phyloP scores from a whole-genome alignment of 495 filamentous ascomycete species.

The Neurospora tetrasperma region DNA sequence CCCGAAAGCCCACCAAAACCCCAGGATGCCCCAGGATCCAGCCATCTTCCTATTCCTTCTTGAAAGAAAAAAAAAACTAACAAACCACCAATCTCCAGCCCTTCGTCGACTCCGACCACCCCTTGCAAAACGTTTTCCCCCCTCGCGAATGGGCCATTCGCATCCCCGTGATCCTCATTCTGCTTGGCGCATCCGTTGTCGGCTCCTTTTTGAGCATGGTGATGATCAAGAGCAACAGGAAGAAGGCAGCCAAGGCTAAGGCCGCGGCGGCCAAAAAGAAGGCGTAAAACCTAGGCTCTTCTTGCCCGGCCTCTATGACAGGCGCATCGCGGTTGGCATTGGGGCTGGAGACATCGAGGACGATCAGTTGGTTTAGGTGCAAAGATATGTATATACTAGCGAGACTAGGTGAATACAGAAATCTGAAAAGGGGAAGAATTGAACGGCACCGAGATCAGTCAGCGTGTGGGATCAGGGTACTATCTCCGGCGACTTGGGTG shows the following conservation, averaged over 20 bases:
- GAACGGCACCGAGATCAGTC: neutral
- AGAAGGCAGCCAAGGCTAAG: constrained; percentile 90
- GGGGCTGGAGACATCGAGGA: too few relatives aligned
- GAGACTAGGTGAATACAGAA: neutral
- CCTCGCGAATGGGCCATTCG: constrained; percentile 98
- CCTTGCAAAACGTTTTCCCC: constrained; percentile 89
- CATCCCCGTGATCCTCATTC: constrained; percentile 90
- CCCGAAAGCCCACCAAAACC: neutral
- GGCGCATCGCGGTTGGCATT: neutral
- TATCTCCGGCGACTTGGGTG: neutral
- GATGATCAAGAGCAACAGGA: constrained; percentile 97
- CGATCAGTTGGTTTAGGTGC: neutral
- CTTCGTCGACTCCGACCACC: constrained; percentile 91
- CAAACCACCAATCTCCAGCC: constrained; percentile 46
- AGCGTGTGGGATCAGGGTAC: neutral
- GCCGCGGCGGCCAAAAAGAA: constrained; percentile 49
- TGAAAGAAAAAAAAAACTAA: neutral
- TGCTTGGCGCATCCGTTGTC: constrained; percentile 86
- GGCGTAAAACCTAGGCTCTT: constrained; percentile 20
- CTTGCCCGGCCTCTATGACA: neutral
- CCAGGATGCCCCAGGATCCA: too few relatives aligned
- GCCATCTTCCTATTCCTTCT: too few relatives aligned
- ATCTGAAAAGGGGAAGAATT: neutral
- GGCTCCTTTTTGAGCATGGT: constrained; percentile 93
- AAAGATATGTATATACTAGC: neutral